A percentile compares a stretch with the other conserved stretches of the same genome.
phyloP scores from a whole-genome alignment of 805 yeast genomes.

The Candida rishiriensis region DNA sequence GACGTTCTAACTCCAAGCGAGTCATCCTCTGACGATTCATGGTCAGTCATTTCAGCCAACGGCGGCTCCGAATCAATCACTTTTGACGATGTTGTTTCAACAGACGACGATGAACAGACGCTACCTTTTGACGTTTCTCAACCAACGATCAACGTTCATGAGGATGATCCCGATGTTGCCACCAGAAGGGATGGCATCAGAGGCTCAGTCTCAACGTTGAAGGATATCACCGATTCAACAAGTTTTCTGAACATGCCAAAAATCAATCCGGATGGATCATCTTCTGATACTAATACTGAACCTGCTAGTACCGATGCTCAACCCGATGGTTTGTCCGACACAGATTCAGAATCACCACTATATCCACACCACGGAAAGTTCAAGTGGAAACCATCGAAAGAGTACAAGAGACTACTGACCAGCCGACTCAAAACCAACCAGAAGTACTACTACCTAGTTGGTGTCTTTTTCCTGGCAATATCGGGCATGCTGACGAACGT shows the following conservation, averaged over 20 bases:
- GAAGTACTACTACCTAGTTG: too few species aligned
- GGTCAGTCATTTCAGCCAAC: conserved; percentile 17
- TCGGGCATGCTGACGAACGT: too few species aligned
- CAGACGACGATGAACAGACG: conserved; percentile 12
- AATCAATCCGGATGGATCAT: not conserved
- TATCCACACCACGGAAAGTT: too few species aligned
- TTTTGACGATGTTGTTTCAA: conserved; percentile 17
- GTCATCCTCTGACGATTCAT: conserved; percentile 20
- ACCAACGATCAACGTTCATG: not conserved
- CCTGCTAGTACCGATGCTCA: too few species aligned
- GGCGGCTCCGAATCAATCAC: conserved; percentile 3
- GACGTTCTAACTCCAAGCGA: conserved; percentile 18
- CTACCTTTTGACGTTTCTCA: not conserved
- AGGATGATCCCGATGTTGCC: too few species aligned
- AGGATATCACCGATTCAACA: conserved; percentile 7
- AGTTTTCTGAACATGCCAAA: conserved; percentile 14
- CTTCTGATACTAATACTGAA: too few species aligned
- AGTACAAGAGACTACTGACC: too few species aligned
- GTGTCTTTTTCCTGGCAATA: too few species aligned
- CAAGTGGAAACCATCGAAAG: too few species aligned
- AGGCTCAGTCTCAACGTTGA: conserved; percentile 17
- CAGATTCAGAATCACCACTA: too few species aligned
- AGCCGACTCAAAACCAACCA: too few species aligned
- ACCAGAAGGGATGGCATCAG: not conserved
- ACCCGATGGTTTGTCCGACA: too few species aligned